A percentile compares a stretch with the other conserved stretches of the same genome.
Conservation (phyloP, 495 filamentous ascomycete genomes). For the Penicillium daleae region DNA sequence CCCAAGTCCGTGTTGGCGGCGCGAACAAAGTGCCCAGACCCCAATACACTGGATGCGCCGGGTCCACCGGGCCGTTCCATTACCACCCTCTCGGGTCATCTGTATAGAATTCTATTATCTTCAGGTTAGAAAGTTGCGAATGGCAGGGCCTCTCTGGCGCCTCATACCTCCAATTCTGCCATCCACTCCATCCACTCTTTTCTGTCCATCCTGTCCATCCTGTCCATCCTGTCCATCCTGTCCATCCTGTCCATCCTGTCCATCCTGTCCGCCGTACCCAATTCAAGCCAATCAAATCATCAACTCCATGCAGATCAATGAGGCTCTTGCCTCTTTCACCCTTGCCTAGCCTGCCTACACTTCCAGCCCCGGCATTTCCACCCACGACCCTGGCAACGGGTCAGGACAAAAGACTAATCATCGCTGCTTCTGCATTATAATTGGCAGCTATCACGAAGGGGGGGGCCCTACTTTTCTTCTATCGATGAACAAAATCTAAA, state of each 20-base stretch:
- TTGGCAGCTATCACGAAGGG: neutral
- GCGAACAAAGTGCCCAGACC: neutral
- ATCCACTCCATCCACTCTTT: too few relatives aligned
- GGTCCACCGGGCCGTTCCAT: constrained; percentile 7
- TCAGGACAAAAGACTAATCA: neutral
- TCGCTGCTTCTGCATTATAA: neutral
- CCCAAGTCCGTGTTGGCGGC: neutral
- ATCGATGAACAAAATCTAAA: neutral
- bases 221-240: neutral
- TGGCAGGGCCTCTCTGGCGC: too few relatives aligned
- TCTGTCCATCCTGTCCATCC: neutral
- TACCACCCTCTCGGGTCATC: constrained; percentile 3
- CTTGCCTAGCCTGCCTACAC: too few relatives aligned
- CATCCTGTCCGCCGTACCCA: neutral
- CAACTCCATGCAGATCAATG: neutral
- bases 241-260: neutral
- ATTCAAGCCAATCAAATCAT: neutral
- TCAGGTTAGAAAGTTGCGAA: too few relatives aligned
- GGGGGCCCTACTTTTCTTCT: neutral
- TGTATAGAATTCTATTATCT: neutral
- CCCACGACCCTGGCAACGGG: neutral
- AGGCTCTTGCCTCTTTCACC: neutral
- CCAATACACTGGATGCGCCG: neutral
- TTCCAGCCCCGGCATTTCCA: neutral
- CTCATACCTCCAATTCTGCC: too few relatives aligned